A percentile compares a stretch with the other conserved stretches of the same genome.
phyloP scores from a whole-genome alignment of 306 rosid species.

The Prunus padus region DNA sequence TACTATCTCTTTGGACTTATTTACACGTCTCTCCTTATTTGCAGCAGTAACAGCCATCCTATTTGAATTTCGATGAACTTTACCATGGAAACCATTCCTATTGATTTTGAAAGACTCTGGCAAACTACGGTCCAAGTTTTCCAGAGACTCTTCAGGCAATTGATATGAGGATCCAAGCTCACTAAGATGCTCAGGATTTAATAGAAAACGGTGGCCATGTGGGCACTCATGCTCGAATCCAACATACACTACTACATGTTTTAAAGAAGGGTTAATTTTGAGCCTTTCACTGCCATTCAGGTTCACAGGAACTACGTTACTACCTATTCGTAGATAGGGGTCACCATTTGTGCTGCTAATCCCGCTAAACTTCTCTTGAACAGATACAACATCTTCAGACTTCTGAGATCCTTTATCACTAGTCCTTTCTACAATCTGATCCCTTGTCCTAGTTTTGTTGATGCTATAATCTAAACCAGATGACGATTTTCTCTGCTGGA shows the following conservation, averaged over 20 bases:
- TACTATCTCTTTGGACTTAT: conserved; percentile 47
- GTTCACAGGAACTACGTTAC: conserved; percentile 67
- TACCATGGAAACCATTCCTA: conserved; percentile 48
- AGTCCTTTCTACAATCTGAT: conserved; percentile 37
- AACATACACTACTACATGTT: conserved; percentile 55
- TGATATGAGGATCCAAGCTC: conserved; percentile 66
- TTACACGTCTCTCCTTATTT: conserved; percentile 50
- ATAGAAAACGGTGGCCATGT: conserved; percentile 85
- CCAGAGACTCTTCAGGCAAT: conserved; percentile 57
- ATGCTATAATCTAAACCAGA: conserved; percentile 53
- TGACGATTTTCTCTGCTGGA: conserved; percentile 58
- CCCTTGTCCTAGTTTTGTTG: conserved; percentile 52
- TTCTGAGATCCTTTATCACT: conserved; percentile 43
- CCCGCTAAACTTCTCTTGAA: conserved; percentile 37
- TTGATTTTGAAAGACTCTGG: conserved; percentile 44
- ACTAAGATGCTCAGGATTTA: conserved; percentile 66
- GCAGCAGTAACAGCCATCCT: conserved; percentile 36
- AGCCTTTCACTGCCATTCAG: conserved; percentile 50
- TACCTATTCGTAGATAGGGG: conserved; percentile 69
- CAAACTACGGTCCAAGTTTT: conserved; percentile 36
- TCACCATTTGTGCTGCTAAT: conserved; percentile 34
- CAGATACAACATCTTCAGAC: conserved; percentile 39
- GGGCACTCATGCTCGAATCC: conserved; percentile 98
- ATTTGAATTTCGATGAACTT: conserved; percentile 51
- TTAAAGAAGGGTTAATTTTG: conserved; percentile 39